Evolutionary conservation across 768 basidiomycete species (phyloP), one percentile per base, ranked within the genome.

Genomic region (Boletus reticuloceps): DNA sequence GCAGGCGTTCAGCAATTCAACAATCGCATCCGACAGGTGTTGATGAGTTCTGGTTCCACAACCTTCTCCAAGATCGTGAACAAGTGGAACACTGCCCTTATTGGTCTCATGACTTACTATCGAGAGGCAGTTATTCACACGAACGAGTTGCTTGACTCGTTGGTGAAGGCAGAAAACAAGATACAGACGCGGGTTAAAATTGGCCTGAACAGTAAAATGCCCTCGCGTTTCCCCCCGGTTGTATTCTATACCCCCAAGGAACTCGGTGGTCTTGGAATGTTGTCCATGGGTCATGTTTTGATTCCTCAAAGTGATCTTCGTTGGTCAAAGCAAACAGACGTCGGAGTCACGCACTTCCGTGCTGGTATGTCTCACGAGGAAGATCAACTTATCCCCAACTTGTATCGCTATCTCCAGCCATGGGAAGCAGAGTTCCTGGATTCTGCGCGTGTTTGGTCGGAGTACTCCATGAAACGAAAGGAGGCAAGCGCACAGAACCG

Each of bases 171-270:
- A 2, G 96, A 99, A 77, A 98, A 98, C 83, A 98, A 98, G 80
- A 96, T 98, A 45, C 97, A 99, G 74, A 98, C 95, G 4, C 92
- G 97, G 75, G 96, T 99, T 66, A 98, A 98, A 82, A 98, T 99
- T 58, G 97, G 96, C n/a, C 69, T 97, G 63, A 97, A 98, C 80
- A 92, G 90, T 72, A 97, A 98, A 78, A 98, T 99, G 97, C 97
- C 97, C 22, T 97, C 94, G 5, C 89, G 94, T 81, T 98, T 98
- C 83, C 96, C 97, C 53, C 89, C 96, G 12, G 90, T 92, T 16
- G 90, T 95, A 9, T 96, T 94, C 79, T 96, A 97, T 69, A 95
- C 93, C 7, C 95, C 94, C 0, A 98, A 98, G 86, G 97, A 98
- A 79, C 77, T 98, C 32, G 97, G 96, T 69, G 97, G 96, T 70